Conservation (phyloP, 1,284 basidiomycete genomes). For the Leccinum pachyderme region DNA sequence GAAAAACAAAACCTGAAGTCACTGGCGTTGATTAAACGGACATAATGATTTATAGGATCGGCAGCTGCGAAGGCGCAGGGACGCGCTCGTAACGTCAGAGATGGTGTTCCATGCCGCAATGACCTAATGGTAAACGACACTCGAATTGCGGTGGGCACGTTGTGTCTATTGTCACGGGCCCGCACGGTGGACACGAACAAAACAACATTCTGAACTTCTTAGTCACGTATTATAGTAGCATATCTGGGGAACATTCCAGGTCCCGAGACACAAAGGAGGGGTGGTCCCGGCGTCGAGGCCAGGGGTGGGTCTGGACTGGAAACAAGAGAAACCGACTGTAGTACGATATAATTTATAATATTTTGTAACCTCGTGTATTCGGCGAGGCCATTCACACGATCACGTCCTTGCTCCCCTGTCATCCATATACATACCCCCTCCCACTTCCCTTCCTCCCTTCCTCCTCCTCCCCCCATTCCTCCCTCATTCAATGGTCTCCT, state of each 20-base stretch:
- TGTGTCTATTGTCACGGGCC: constrained; percentile 4
- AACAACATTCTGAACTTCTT: background rate
- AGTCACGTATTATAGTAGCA: background rate
- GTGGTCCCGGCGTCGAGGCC: background rate
- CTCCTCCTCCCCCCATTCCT: constrained; percentile 3
- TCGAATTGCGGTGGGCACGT: background rate
- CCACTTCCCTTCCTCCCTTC: background rate
- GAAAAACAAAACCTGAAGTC: too few relatives aligned
- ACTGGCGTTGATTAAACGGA: constrained; percentile 3
- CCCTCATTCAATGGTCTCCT: constrained; percentile 9
- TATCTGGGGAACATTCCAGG: background rate
- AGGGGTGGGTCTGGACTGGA: background rate
- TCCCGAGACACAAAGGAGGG: background rate
- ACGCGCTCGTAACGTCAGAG: constrained; percentile 2
- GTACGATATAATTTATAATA: background rate
- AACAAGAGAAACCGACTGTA: background rate
- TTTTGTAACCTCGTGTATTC: constrained; percentile 22
- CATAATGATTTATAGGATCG: constrained; percentile 5
- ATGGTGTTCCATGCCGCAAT: constrained; percentile 1
- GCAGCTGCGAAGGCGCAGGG: constrained; percentile 6
- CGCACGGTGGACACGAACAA: background rate
- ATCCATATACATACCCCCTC: constrained; percentile 23
- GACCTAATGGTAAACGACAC: background rate
- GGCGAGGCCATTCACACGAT: constrained; percentile 31
- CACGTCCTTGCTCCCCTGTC: constrained; percentile 25